These are phyloP conservation scores for Zostera marina DNA, from an alignment of 116 monocot genomes.

Conservation along the genomic window DNA sequence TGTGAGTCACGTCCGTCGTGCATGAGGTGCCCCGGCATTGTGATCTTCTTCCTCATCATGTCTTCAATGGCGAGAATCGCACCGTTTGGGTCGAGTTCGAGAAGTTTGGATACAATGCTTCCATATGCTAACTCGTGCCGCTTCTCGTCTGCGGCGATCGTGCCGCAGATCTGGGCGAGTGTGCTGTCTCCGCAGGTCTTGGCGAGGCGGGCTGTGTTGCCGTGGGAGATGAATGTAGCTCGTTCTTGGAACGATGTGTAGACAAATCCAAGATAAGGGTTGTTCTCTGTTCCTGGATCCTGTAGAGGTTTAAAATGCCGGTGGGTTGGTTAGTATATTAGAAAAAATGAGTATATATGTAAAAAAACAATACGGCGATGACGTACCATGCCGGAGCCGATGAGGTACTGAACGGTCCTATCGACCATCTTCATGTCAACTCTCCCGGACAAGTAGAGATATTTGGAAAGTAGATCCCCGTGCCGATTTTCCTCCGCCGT, in stretches of 20 bases:
- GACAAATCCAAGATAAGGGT: conserved; percentile 49
- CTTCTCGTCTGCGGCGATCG: conserved; percentile 58
- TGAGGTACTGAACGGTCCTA: conserved; percentile 50
- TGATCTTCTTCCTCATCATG: conserved; percentile 58
- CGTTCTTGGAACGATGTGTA: conserved; percentile 62
- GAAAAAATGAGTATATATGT: neutral
- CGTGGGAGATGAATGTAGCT: conserved; percentile 41
- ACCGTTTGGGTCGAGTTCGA: conserved; percentile 34
- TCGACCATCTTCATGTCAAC: conserved; percentile 71
- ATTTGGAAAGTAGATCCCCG: conserved; percentile 42
- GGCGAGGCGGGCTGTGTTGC: conserved; percentile 44
- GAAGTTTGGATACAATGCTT: conserved; percentile 30
- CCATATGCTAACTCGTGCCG: conserved; percentile 37
- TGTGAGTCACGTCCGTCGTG: conserved; percentile 26
- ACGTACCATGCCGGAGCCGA: conserved; percentile 35
- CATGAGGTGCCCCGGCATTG: conserved; percentile 61
- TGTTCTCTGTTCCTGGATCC: conserved; percentile 64
- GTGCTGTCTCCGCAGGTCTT: conserved; percentile 29
- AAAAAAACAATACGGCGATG: neutral
- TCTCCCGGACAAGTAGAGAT: conserved; percentile 46
- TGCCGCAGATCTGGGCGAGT: conserved; percentile 38
- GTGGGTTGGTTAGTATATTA: neutral
- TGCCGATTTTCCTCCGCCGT: conserved; percentile 70
- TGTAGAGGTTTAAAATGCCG: conserved; percentile 3
- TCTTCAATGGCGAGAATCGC: conserved; percentile 34